phyloP scores from a whole-genome alignment of 345 rosid species.

The Barbarea vulgaris region DNA sequence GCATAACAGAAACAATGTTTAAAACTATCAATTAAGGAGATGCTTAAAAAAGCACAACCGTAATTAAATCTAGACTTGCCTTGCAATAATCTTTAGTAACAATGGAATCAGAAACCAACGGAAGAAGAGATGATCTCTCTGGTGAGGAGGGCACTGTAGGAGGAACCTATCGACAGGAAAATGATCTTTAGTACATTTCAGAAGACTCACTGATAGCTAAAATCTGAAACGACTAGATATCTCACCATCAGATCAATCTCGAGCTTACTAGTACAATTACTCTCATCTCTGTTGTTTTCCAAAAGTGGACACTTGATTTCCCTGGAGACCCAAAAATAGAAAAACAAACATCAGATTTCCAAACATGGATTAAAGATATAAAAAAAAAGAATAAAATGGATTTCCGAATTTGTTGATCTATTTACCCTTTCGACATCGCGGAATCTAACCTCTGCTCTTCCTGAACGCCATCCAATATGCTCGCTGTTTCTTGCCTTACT shows the following conservation, averaged over 20 bases:
- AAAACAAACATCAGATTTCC: constrained; percentile 27
- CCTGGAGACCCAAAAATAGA: constrained; percentile 37
- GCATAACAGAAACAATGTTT: constrained; percentile 23
- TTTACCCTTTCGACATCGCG: constrained; percentile 44
- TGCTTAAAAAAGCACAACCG: neutral
- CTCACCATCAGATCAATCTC: constrained; percentile 70
- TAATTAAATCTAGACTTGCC: constrained; percentile 11
- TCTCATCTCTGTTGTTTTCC: constrained; percentile 37
- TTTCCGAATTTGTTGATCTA: constrained; percentile 23
- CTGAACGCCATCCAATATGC: neutral
- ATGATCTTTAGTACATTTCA: constrained; percentile 34
- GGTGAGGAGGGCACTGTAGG: constrained; percentile 49
- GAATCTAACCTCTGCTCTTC: constrained; percentile 31
- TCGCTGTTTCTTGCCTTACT: neutral
- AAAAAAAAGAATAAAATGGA: neutral
- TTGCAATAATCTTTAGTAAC: constrained; percentile 22
- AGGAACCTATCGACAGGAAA: constrained; percentile 50
- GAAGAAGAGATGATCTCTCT: constrained; percentile 24
- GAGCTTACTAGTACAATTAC: constrained; percentile 33
- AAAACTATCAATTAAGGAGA: neutral
- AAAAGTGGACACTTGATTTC: constrained; percentile 7
- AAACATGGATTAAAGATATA: neutral
- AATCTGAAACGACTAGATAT: constrained; percentile 35
- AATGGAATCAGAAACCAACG: constrained; percentile 35
- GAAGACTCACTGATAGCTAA: constrained; percentile 25